Conservation (phyloP, 2,329 filamentous ascomycete species). For the Grosmannia penicillata region DNA sequence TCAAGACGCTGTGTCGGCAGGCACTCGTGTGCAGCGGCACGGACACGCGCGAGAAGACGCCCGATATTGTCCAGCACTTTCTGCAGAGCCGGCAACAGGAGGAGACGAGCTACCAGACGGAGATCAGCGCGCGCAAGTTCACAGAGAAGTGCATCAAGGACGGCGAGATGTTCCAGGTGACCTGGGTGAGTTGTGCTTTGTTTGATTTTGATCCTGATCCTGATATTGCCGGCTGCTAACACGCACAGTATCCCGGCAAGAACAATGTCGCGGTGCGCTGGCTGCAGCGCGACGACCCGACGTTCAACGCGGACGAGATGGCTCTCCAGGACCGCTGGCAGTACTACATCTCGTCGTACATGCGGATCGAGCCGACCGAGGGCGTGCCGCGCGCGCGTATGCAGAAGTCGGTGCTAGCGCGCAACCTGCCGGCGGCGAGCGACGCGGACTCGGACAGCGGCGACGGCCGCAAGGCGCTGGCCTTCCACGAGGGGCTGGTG, state of each 20-base stretch:
- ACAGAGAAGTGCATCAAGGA: slow-evolving; percentile 90
- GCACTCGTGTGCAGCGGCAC: slow-evolving; percentile 70
- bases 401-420: slow-evolving; percentile 53
- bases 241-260: slow-evolving; percentile 46
- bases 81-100: slow-evolving; percentile 66
- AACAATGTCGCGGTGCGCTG: slow-evolving; percentile 58
- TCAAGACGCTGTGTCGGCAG: slow-evolving; percentile 67
- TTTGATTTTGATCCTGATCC: neutral
- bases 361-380: slow-evolving; percentile 77
- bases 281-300: slow-evolving; percentile 52
- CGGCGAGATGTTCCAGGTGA: slow-evolving; percentile 77
- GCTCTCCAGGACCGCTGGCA: slow-evolving; percentile 76
- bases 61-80: slow-evolving; percentile 80
- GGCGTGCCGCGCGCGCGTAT: slow-evolving; percentile 52
- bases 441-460: slow-evolving; percentile 51
- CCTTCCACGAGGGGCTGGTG: slow-evolving; percentile 52
- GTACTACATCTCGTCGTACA: slow-evolving; percentile 88
- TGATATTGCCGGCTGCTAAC: neutral
- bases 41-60: slow-evolving; percentile 85
- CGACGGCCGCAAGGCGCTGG: slow-evolving; percentile 41
- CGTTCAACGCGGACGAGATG: slow-evolving; percentile 82
- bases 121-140: slow-evolving; percentile 81
- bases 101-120: slow-evolving; percentile 76
- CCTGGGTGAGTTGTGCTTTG: slow-evolving; percentile 54
- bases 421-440: slow-evolving; percentile 50